Conservation (phyloP, 208 protist genomes). For the Leishmania braziliensis region DNA sequence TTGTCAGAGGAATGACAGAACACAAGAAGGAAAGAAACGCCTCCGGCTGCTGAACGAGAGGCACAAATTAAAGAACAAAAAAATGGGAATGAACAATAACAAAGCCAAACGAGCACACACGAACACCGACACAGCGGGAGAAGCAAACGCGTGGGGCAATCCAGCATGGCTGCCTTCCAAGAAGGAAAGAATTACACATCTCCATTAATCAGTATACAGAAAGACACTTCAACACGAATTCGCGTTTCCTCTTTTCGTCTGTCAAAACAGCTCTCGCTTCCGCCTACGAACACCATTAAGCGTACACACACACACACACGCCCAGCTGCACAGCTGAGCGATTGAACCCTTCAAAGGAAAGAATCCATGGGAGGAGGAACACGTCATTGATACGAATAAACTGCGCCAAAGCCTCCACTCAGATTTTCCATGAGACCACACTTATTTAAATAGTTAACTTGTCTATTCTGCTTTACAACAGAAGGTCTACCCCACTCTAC, state of each 20-base stretch:
- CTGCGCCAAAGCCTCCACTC: neutral
- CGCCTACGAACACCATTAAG: neutral
- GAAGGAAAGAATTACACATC: conserved; percentile 12
- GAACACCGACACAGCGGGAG: neutral
- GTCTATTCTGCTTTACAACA: neutral
- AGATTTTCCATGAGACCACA: neutral
- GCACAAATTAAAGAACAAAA: neutral
- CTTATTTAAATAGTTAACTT: neutral
- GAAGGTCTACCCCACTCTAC: neutral
- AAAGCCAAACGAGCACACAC: conserved; percentile 12
- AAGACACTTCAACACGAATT: neutral
- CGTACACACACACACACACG: neutral
- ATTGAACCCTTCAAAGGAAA: neutral
- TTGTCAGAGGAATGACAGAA: conserved; percentile 5
- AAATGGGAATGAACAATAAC: conserved; percentile 12
- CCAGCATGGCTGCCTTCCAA: conserved; percentile 3
- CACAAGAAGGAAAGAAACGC: conserved; percentile 1
- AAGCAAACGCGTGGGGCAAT: conserved; percentile 17
- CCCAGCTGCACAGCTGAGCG: neutral
- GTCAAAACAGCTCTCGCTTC: neutral
- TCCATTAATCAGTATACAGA: neutral
- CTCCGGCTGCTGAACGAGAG: neutral
- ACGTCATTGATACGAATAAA: neutral
- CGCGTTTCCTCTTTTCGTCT: neutral
- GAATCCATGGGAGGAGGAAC: neutral